Percentiles rank a stretch among this genome's conserved stretches.
These are phyloP conservation scores for Calonectria pseudoturangicola DNA, from an alignment of 2,329 filamentous ascomycete species.

Conservation along the genomic window DNA sequence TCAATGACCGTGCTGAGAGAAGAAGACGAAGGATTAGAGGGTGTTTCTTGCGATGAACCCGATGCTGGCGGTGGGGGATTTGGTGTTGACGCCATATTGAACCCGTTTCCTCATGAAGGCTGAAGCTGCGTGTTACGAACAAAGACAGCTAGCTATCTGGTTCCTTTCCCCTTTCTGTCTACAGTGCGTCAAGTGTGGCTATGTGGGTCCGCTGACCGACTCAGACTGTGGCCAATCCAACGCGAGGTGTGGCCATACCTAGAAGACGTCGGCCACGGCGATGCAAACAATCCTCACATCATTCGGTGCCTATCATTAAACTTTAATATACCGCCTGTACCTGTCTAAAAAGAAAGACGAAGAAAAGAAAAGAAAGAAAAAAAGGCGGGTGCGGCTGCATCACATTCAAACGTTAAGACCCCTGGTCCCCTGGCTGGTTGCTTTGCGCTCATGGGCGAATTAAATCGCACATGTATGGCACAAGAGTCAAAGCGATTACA, in stretches of 20 bases:
- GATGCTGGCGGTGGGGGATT: not conserved
- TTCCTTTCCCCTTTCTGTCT: conserved; percentile 40
- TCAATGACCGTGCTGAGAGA: conserved; percentile 36
- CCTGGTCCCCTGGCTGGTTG: no score
- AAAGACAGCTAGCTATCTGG: conserved; percentile 15
- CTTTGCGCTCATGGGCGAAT: not conserved
- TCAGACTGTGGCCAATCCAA: not conserved
- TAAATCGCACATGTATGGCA: not conserved
- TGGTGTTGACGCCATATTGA: conserved; percentile 43
- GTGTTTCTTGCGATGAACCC: not conserved
- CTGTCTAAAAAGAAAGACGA: no score
- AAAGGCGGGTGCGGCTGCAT: not conserved
- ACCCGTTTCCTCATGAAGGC: not conserved
- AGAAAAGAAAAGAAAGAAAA: no score
- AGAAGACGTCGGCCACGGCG: not conserved
- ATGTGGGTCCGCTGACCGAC: conserved; percentile 23
- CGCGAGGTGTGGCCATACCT: not conserved
- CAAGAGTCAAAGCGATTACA: not conserved
- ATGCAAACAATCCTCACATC: conserved; percentile 15
- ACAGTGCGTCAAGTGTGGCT: conserved; percentile 27
- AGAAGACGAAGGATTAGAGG: not conserved
- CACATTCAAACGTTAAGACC: not conserved
- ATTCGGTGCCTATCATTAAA: conserved; percentile 13
- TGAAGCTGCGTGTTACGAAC: conserved; percentile 15
- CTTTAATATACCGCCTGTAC: not conserved